These are phyloP conservation scores for Prototheca stagnorum DNA, from an alignment of 163 green algal genomes.

Conservation along the genomic window DNA sequence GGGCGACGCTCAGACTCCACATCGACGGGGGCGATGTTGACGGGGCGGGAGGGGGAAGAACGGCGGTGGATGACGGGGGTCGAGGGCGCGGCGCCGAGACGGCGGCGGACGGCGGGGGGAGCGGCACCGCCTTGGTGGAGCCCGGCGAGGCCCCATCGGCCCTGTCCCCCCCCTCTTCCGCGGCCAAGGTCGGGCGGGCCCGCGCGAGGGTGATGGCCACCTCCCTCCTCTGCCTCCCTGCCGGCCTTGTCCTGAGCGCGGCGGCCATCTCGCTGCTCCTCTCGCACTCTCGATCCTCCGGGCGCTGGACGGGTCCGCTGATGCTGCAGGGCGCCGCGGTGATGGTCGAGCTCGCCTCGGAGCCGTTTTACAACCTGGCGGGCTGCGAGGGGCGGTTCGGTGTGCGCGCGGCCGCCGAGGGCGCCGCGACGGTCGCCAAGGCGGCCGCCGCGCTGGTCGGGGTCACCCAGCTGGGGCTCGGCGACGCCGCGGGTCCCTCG, in stretches of 20 bases:
- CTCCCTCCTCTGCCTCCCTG: constrained; percentile 30
- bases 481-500: too few species aligned
- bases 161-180: too few species aligned
- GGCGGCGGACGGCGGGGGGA: too few species aligned
- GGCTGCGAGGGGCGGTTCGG: constrained; percentile 37
- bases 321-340: constrained; percentile 58
- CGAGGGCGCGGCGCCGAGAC: too few species aligned
- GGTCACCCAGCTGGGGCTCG: constrained; percentile 7
- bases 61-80: too few species aligned
- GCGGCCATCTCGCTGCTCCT: constrained; percentile 5
- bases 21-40: too few species aligned
- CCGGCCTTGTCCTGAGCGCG: constrained; percentile 19
- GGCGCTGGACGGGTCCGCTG: too few species aligned
- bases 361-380: constrained; percentile 74
- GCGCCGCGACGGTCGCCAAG: constrained; percentile 31
- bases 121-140: too few species aligned
- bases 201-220: constrained; percentile 17
- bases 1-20: constrained; percentile 48
- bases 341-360: constrained; percentile 56
- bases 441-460: constrained; percentile 30
- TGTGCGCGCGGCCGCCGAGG: constrained; percentile 47
- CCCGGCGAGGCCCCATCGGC: too few species aligned
- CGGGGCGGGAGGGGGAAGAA: too few species aligned
- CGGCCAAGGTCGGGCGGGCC: not conserved
- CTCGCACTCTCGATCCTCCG: too few species aligned